Evolutionary conservation across 176 grass and related monocot genomes (phyloP), one percentile per base, ranked within the genome.

Genomic region (Oryza meyeriana): DNA sequence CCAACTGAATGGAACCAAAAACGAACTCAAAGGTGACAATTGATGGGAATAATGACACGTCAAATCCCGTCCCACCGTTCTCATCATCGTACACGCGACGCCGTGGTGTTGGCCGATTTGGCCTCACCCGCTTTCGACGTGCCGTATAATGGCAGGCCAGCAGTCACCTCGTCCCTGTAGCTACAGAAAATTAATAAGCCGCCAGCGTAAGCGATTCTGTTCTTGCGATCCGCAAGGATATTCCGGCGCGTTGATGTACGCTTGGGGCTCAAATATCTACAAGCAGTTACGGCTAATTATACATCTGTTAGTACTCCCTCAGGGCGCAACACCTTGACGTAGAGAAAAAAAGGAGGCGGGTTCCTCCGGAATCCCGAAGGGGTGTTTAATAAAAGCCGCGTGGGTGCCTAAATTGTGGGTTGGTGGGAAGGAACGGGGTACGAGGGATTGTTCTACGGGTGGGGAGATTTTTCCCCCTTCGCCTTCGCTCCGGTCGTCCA

Each of bases 1-100:
- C 87, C n/a, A n/a, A 70, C 82, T 40, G 72, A 70, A 76, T 89
- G 82, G 82, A 85, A 66, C 73, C 58, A 67, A 77, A 82, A 78
- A 77, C 73, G 44, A 85, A 85, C 76, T 81, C 39, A 39, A n/a
- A 25, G 22, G 33, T 58, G 59, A 6, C 82, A 85, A 34, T 78
- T 72, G n/a, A 18, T 22, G 87, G 41, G 59, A 85, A 77, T 72
- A 82, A 89, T 85, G 78, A 35, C 72, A 38, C 57, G 34, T 85
- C 78, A 25, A 44, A 4, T 40, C 4, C 10, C 22, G 33, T 69
- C 8, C 87, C 66, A 11, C 59, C 4, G 42, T 20, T 20, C 72
- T 57, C 38, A 36, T 40, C 26, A 50, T 70, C 87, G 70, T 85
- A 77, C 78, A 66, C 57, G 57, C 22, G 81, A 83, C 59, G 70